Base-by-base conservation (phyloP, 805 yeast genomes). In the Isabelozyma pseudorhagii region DNA sequence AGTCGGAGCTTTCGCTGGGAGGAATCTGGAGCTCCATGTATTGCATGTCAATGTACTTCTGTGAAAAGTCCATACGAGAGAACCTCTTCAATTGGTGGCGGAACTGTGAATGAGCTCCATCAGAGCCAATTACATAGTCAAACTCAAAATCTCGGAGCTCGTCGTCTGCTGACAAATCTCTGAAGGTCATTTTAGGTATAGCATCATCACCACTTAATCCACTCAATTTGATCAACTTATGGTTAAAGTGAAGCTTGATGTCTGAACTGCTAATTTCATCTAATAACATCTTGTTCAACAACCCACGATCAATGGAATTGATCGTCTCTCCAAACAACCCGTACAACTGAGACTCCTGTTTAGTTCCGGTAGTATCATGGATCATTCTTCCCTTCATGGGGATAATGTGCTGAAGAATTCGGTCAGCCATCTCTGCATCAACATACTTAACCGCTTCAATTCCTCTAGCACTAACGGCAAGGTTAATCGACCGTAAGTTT, bases 311-410 rank as follows among this genome's bases (percentile, higher is more conserved):
- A 46, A 92, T 89, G 0, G 96, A 88, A 65, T 91, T 89, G 64
- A 91, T 92, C 40, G 82, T 71, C 66, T 89, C 96, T 10, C 96
- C 96, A 57, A 82, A 80, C 8, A 89, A 69, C 4, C 96, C 97
- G 64, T 92, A 92, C 42, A 72, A 56, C 60, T 91, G 96, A 29
- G 87, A 74, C 54, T 79, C 83, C 62, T 83, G 84, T 17, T 67
- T 64, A 8, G 56, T 54, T 0, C 96, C 96, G 10, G 74, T 58
- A 11, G 68, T 45, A 48, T 85, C 85, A 65, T 92, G 97, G 50
- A 92, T 83, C 97, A 91, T 90, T 41, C 97, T 74, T 1, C 96
- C 97, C 40, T 79, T 70, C 93, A 92, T 88, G 2, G 97, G 97
- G 25, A 89, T 85, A 21, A 88, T 79, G 40, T 80, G 79, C 31